These are phyloP conservation scores for Hygrocybe punicea DNA, from an alignment of 768 basidiomycete species.

Conservation along the genomic window DNA sequence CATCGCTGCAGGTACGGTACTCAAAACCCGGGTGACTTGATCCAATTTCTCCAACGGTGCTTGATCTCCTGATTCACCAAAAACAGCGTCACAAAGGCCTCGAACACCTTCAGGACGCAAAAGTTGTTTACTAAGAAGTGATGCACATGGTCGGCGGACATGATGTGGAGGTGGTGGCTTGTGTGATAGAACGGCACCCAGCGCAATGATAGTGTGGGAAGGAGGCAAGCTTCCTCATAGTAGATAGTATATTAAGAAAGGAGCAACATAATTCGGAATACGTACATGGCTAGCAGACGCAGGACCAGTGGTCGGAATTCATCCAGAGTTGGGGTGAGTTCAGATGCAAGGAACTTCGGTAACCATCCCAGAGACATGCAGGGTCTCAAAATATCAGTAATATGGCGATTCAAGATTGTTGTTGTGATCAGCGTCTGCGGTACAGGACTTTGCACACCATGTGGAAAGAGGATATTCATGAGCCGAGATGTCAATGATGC, in stretches of 20 bases:
- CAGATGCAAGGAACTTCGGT: slow-evolving; percentile 46
- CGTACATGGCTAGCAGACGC: slow-evolving; percentile 63
- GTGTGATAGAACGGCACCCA: slow-evolving; percentile 57
- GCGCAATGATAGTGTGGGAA: slow-evolving; percentile 59
- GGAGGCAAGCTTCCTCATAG: slow-evolving; percentile 52
- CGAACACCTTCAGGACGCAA: slow-evolving; percentile 66
- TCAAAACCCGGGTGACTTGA: slow-evolving; percentile 62
- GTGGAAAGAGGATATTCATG: slow-evolving; percentile 51
- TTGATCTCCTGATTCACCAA: slow-evolving; percentile 59
- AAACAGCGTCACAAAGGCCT: slow-evolving; percentile 65
- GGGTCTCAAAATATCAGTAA: slow-evolving; percentile 56
- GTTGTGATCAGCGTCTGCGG: slow-evolving; percentile 61
- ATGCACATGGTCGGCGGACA: slow-evolving; percentile 55
- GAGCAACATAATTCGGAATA: slow-evolving; percentile 13
- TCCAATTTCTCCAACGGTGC: slow-evolving; percentile 68
- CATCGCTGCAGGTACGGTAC: slow-evolving; percentile 56
- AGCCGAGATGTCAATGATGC: slow-evolving; percentile 43
- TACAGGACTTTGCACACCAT: slow-evolving; percentile 44
- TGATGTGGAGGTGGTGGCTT: slow-evolving; percentile 44
- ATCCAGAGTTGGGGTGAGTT: slow-evolving; percentile 41
- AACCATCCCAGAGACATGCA: slow-evolving; percentile 71
- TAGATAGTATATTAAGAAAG: slow-evolving; percentile 16
- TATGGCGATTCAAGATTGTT: slow-evolving; percentile 52
- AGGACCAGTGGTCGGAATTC: slow-evolving; percentile 49
- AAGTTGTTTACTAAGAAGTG: slow-evolving; percentile 68